Evolutionary conservation across 352 stramenopile species (phyloP).

Genomic region (Pythium vanterpoolii): DNA sequence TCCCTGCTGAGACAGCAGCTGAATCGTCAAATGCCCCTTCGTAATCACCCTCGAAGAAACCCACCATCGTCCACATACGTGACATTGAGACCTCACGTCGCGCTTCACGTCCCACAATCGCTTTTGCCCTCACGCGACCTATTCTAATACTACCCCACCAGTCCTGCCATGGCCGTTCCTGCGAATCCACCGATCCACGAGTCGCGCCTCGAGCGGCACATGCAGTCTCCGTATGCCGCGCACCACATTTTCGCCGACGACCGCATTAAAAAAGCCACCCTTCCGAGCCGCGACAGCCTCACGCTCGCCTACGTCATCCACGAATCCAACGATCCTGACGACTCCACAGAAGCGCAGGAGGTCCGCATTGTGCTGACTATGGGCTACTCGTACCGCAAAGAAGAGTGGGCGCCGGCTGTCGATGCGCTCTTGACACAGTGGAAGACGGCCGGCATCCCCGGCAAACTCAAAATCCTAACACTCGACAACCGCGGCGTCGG

Average conservation of each 20-base stretch:
- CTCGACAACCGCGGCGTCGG: conserved; percentile 62
- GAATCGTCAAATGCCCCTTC: no score
- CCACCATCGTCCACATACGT: no score
- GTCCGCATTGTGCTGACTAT: conserved; percentile 28
- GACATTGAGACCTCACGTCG: not conserved
- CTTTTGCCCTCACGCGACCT: not conserved
- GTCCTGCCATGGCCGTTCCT: not conserved
- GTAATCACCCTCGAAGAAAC: no score
- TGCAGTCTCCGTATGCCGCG: conserved; percentile 1
- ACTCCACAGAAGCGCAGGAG: conserved; percentile 18
- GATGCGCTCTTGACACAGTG: conserved; percentile 18
- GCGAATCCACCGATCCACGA: not conserved
- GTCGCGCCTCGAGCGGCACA: conserved; percentile 6
- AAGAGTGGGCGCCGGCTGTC: conserved; percentile 20
- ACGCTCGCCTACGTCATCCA: conserved; percentile 39
- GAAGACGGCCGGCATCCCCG: not conserved
- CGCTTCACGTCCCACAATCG: not conserved
- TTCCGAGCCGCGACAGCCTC: conserved; percentile 15
- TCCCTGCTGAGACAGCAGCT: no score
- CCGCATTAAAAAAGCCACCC: not conserved
- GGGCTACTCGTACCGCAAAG: conserved; percentile 24
- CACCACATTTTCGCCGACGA: conserved; percentile 3
- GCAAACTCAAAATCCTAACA: conserved; percentile 40
- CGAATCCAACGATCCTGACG: not conserved
- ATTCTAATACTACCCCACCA: not conserved